Conservation (phyloP, 78 protist species). For the Monocercomonoides exilis region DNA sequence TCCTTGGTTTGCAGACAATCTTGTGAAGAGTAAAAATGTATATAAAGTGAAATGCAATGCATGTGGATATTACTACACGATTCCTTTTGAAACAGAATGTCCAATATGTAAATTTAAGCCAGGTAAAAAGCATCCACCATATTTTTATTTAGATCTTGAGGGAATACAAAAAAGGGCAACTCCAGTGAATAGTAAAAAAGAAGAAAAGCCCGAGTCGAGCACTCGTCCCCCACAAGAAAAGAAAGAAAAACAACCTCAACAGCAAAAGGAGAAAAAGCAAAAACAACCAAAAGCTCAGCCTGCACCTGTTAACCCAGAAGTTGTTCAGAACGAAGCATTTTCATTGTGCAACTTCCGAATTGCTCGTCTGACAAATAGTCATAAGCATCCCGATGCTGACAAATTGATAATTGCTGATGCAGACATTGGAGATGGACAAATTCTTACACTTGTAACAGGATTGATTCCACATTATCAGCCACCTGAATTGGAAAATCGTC, state of each 20-base stretch:
- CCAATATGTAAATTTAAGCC: neutral
- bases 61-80: conserved; percentile 4
- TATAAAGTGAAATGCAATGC: neutral
- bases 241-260: neutral
- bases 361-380: neutral
- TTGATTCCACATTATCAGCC: neutral
- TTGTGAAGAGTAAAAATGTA: neutral
- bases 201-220: neutral
- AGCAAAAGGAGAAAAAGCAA: neutral
- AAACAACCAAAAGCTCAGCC: neutral
- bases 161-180: neutral
- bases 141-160: neutral
- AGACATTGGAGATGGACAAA: neutral
- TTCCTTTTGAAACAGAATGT: neutral
- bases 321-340: neutral
- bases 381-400: neutral
- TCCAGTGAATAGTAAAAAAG: neutral
- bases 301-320: neutral
- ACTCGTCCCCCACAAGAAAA: no score
- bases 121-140: neutral
- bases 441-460: neutral
- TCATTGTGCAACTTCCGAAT: neutral
- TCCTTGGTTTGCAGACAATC: neutral
- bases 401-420: neutral
- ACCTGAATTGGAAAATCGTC: neutral